Evolutionary conservation across 345 rosid genomes (phyloP), one percentile per base, ranked within the genome.

Genomic region (Acer campestre): DNA sequence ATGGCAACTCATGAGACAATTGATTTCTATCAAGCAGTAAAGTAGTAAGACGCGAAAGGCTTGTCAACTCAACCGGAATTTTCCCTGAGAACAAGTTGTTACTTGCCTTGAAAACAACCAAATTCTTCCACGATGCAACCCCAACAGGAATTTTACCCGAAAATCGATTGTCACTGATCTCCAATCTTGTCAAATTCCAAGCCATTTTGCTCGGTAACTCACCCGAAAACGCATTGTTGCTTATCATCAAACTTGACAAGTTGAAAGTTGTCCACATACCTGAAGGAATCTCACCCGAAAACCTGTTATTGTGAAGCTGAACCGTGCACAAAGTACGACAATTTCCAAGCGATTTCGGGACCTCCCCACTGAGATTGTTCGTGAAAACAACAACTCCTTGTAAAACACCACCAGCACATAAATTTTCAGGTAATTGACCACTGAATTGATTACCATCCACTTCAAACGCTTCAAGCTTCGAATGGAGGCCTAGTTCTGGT

Each of bases 231-330:
- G 82, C 84, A 73, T 96, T 96, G 75, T 86, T 71, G 70, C 95
- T 88, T 49, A 96, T 68, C 86, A 71, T 78, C 76, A 96, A 55
- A 78, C 81, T 84, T 18, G 83, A 86, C 82, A 96, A 56, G 42
- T 82, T 81, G 82, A 23, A 35, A 61, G 82, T 78, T 13, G 87
- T 86, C 99, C 99, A 96, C 56, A 96, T 71, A 17, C 90, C 86
- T 0, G 78, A 49, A 67, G 99, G 99, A 79, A 96, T 78, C 81
- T 89, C 89, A 13, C 99, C 97, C 4, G 92, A 90, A 84, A 96
- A 91, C 25, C 65, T 77, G 89, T 96, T 96, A 75, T 81, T 72
- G 51, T 84, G 85, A 68, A 96, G 90, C 84, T 91, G 93, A 86
- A 94, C 71, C 0, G 94, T 82, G 42, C 70, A 77, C 83, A 96